A percentile compares a stretch with the other conserved stretches of the same genome.
phyloP scores from a whole-genome alignment of 2,329 filamentous ascomycete species.

The Ilyonectria sp. region DNA sequence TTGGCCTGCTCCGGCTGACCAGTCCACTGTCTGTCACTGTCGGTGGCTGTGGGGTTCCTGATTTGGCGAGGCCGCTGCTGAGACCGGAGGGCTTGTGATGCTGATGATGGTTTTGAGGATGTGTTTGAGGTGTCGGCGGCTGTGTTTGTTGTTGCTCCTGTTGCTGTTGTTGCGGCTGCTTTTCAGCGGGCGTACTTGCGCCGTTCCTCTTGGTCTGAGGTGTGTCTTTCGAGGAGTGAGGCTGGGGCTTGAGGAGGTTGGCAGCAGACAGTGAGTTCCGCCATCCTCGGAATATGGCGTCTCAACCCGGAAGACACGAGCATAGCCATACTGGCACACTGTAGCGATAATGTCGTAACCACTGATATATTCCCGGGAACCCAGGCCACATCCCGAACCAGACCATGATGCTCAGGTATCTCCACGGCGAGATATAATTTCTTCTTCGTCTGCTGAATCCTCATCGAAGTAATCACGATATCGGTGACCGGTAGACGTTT shows the following conservation, averaged over 20 bases:
- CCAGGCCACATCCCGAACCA: conserved; percentile 93
- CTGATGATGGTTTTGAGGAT: conserved; percentile 45
- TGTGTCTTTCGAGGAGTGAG: conserved; percentile 40
- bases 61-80: conserved; percentile 67
- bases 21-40: conserved; percentile 56
- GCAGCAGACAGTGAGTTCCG: conserved; percentile 65
- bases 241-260: conserved; percentile 58
- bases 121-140: conserved; percentile 32
- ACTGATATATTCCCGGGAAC: conserved; percentile 87
- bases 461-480: conserved; percentile 65
- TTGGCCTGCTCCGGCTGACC: conserved; percentile 76
- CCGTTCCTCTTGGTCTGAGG: conserved; percentile 51
- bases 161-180: conserved; percentile 29
- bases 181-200: conserved; percentile 42
- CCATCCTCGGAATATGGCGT: conserved; percentile 66
- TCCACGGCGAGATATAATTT: conserved; percentile 90
- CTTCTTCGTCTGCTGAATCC: conserved; percentile 71
- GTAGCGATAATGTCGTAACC: conserved; percentile 94
- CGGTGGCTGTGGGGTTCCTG: conserved; percentile 61
- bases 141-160: conserved; percentile 52
- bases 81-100: conserved; percentile 62
- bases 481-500: conserved; percentile 84
- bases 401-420: conserved; percentile 78
- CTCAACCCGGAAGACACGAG: conserved; percentile 86
- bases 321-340: conserved; percentile 90